Base-by-base conservation (phyloP, 352 stramenopile species). In the Phytophthora citricola region DNA sequence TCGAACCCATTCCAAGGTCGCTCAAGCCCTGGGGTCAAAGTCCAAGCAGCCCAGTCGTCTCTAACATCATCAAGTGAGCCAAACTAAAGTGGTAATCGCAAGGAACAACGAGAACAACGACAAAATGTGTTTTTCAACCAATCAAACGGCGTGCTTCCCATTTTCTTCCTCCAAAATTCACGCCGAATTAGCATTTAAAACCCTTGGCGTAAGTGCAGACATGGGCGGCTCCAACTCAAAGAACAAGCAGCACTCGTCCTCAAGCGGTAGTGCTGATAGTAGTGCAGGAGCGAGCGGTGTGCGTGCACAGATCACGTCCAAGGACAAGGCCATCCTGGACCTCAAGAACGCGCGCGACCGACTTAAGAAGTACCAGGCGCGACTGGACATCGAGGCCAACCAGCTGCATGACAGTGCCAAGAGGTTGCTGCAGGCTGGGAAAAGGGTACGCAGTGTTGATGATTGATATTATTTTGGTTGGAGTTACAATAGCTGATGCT, bases 311-410 rank as follows among this genome's bases (percentile, higher is more conserved):
- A 75, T 96, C 43, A 94, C 89, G 38, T 92, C 81, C 38, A 95
- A 97, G 71, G 90, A 97, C 71, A 93, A 93, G 65, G 90, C 89
- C 15, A 66, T 96, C 7, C 76, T 97, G 11, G 88, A 96, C 61
- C 87, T 97, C 40, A 97, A 97, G 73, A 95, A 95, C 45, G 87
- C 90, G n/a, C 83, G 90, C 20, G 90, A 97, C 58, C 77, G 87
- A 8, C 81, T 96, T 3, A 84, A 85, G 54, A 94, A 91, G 76
- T 95, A 95, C 64, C 87, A 95, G 60, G 69, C 75, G 56, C 81
- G 87, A 39, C 80, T 96, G 20, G 88, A 96, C 57, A 72, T 90
- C 29, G 90, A 97, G 60, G 83, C 82, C 31, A 84, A 85, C 22
- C 83, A 94, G 63, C 76, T 95, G 38, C 80, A 92, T 39, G 76